Conservation (phyloP, 2,329 filamentous ascomycete species). For the Ilyonectria destructans region DNA sequence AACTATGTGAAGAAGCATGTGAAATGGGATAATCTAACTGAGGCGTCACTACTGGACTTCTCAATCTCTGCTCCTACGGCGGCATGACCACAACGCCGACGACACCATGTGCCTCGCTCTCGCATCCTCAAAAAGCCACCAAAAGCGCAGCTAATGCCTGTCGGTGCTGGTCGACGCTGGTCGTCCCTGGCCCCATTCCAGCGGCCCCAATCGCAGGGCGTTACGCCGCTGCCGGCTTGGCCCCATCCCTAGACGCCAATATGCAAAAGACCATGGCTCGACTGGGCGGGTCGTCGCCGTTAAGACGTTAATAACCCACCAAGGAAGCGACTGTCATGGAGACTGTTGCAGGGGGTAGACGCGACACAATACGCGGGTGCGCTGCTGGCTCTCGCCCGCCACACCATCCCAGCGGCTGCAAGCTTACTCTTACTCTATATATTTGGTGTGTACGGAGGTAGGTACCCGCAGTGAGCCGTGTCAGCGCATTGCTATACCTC, state of each 20-base stretch:
- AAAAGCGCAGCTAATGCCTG: background rate
- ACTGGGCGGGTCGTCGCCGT: constrained; percentile 10
- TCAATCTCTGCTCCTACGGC: background rate
- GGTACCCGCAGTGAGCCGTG: background rate
- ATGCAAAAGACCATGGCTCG: constrained; percentile 29
- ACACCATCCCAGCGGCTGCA: constrained; percentile 3
- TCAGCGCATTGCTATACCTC: constrained; percentile 22
- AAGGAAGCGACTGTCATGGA: constrained; percentile 2
- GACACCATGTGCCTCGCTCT: constrained; percentile 20
- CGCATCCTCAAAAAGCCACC: constrained; percentile 31
- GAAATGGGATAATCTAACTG: constrained; percentile 5
- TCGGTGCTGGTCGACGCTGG: background rate
- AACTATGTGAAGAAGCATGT: background rate
- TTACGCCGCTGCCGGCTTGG: constrained; percentile 47
- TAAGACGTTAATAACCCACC: background rate
- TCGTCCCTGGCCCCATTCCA: constrained; percentile 37
- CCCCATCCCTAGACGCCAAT: constrained; percentile 31
- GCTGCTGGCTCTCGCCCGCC: background rate
- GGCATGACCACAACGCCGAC: constrained; percentile 20
- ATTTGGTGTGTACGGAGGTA: background rate
- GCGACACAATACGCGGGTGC: background rate
- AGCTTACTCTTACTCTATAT: background rate
- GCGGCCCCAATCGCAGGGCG: constrained; percentile 38
- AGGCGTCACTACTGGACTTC: background rate
- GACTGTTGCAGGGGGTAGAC: background rate